phyloP scores from a whole-genome alignment of 148 eudicot species.

The Arbutus unedo region DNA sequence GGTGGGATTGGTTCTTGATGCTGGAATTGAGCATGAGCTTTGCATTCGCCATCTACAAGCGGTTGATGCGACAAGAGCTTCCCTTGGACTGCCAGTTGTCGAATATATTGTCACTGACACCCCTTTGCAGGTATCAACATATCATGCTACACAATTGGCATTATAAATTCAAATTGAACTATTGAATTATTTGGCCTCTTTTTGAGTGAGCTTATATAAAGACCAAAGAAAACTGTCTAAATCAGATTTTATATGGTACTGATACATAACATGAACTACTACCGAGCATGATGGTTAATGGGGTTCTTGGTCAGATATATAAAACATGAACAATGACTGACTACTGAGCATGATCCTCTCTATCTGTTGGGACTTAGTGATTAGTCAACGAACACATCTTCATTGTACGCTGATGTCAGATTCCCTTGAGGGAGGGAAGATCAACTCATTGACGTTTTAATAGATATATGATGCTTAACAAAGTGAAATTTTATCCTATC shows the following conservation, averaged over 20 bases:
- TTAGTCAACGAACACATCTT: neutral
- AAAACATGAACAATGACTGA: neutral
- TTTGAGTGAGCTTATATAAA: neutral
- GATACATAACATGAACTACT: neutral
- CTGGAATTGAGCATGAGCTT: slow-evolving; percentile 82
- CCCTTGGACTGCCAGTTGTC: slow-evolving; percentile 87
- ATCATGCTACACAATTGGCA: neutral
- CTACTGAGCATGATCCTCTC: neutral
- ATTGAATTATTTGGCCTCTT: neutral
- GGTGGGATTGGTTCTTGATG: slow-evolving; percentile 93
- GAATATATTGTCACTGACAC: slow-evolving; percentile 78
- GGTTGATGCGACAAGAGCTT: slow-evolving; percentile 91
- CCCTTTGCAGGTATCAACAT: slow-evolving; percentile 52
- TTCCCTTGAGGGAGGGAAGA: neutral
- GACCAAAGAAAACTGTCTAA: neutral
- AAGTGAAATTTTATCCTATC: neutral
- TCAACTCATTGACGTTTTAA: neutral
- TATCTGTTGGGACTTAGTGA: neutral
- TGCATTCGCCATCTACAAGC: slow-evolving; percentile 76
- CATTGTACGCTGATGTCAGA: neutral
- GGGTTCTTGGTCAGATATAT: neutral
- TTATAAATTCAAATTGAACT: neutral
- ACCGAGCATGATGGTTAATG: neutral
- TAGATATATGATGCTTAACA: neutral
- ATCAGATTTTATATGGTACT: neutral